Conservation (phyloP, 2,329 filamentous ascomycete species). For the Cladosporium phlei region DNA sequence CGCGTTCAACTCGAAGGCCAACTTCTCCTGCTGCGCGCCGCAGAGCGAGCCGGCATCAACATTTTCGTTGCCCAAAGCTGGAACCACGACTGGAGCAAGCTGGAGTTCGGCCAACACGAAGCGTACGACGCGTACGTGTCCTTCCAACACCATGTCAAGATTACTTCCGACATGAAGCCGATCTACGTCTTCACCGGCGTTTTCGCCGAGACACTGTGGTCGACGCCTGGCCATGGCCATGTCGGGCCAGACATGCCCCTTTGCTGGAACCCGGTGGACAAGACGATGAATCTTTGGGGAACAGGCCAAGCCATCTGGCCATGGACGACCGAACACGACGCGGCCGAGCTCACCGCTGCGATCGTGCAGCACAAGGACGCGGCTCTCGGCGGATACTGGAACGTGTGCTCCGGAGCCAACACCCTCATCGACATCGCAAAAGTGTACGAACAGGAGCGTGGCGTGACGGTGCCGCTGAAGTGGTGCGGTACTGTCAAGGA, state of each 20-base stretch:
- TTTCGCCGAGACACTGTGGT: slow-evolving; percentile 8
- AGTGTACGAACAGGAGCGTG: not conserved
- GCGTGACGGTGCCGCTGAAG: not conserved
- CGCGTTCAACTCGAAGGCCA: slow-evolving; percentile 11
- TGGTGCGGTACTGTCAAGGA: not conserved
- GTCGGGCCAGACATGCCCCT: not conserved
- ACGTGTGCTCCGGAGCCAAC: slow-evolving; percentile 2
- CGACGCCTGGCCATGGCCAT: slow-evolving; percentile 1
- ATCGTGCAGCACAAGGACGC: not conserved
- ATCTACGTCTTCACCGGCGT: slow-evolving; percentile 14
- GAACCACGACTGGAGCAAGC: slow-evolving; percentile 12
- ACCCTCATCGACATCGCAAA: slow-evolving; percentile 6
- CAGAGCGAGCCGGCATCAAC: slow-evolving; percentile 12
- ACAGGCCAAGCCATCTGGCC: slow-evolving; percentile 1
- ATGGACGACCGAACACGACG: slow-evolving; percentile 10
- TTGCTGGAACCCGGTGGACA: slow-evolving; percentile 5
- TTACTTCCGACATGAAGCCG: slow-evolving; percentile 9
- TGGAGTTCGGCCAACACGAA: slow-evolving; percentile 9
- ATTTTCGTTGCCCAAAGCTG: not conserved
- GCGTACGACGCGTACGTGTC: slow-evolving; percentile 4
- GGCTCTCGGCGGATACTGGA: slow-evolving; percentile 3
- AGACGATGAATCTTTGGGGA: slow-evolving; percentile 3
- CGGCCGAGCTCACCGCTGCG: slow-evolving; percentile 5
- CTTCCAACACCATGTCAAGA: not conserved
- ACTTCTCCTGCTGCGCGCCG: slow-evolving; percentile 12